phyloP scores from a whole-genome alignment of 192 early-diverging fungal genomes.

The Podila verticillata region DNA sequence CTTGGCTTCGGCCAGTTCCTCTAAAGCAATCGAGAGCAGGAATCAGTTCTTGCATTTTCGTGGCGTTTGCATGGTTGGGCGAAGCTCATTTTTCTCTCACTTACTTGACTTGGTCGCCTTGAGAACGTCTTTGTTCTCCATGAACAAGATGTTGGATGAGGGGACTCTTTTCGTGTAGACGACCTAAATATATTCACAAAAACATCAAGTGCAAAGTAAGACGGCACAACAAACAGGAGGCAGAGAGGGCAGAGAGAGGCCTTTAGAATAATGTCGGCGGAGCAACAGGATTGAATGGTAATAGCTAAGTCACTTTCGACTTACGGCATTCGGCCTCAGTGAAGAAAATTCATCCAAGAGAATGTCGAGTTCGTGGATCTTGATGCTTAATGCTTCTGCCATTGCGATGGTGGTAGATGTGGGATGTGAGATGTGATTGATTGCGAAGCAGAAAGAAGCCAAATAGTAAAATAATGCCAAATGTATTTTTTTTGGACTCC shows the following conservation, averaged over 20 bases:
- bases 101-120: conserved; percentile 18
- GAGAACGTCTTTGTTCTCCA: conserved; percentile 16
- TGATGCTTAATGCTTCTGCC: background rate
- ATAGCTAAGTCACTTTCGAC: background rate
- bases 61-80: background rate
- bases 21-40: background rate
- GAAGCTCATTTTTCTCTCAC: background rate
- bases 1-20: conserved; percentile 20
- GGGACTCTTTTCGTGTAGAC: conserved; percentile 38
- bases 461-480: too few relatives aligned
- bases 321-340: conserved; percentile 20
- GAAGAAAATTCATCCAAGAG: conserved; percentile 40
- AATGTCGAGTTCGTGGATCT: conserved; percentile 48
- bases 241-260: too few relatives aligned
- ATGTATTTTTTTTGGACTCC: too few relatives aligned
- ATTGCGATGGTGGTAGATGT: background rate
- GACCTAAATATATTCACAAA: background rate
- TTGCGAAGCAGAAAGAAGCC: too few relatives aligned
- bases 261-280: too few relatives aligned
- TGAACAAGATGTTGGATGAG: conserved; percentile 34
- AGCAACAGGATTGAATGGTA: background rate
- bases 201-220: background rate
- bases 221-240: background rate
- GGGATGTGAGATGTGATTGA: background rate
- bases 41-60: background rate